A percentile compares a stretch with the other conserved stretches of the same genome.
Evolutionary conservation across 2,329 filamentous ascomycete genomes (phyloP).

Genomic region (Phaeosphaeria sp.): DNA sequence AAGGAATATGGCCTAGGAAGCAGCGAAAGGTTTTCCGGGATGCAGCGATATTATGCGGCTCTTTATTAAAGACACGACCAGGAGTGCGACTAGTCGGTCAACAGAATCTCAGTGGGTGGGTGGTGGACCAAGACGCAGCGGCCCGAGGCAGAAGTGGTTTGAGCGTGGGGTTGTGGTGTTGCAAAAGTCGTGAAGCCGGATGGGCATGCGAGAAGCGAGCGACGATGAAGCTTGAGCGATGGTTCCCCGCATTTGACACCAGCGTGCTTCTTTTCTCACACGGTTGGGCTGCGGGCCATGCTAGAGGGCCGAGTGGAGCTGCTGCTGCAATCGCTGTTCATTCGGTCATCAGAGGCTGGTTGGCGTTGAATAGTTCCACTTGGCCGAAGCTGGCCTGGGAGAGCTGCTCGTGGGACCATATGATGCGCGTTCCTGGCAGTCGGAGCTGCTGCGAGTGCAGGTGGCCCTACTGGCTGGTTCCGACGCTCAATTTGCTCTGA

Average conservation of each 20-base stretch:
- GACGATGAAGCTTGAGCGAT: conserved; percentile 35
- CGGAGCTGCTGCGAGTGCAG: not conserved
- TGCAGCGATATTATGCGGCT: conserved; percentile 27
- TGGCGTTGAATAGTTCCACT: conserved; percentile 32
- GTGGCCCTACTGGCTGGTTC: not conserved
- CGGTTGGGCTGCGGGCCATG: conserved; percentile 33
- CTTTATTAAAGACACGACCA: conserved; percentile 18
- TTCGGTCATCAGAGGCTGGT: conserved; percentile 31
- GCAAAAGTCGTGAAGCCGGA: conserved; percentile 37
- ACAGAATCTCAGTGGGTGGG: conserved; percentile 12
- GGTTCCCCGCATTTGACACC: conserved; percentile 48
- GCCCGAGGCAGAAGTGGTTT: conserved; percentile 30
- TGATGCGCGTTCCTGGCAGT: conserved; percentile 7
- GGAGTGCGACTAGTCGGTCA: conserved; percentile 24
- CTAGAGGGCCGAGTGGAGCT: conserved; percentile 34
- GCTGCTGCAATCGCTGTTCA: conserved; percentile 31
- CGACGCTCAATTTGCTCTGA: conserved; percentile 13
- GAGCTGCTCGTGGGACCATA: conserved; percentile 5
- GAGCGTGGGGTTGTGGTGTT: conserved; percentile 30
- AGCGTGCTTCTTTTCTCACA: conserved; percentile 40
- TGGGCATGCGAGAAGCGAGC: conserved; percentile 46
- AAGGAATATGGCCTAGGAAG: conserved; percentile 34
- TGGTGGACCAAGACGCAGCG: conserved; percentile 11
- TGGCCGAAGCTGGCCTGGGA: conserved; percentile 22
- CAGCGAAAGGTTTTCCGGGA: conserved; percentile 40